Percentiles rank a stretch among this genome's conserved stretches.
Evolutionary conservation across 768 basidiomycete species (phyloP).

Genomic region (Suillus luteus): DNA sequence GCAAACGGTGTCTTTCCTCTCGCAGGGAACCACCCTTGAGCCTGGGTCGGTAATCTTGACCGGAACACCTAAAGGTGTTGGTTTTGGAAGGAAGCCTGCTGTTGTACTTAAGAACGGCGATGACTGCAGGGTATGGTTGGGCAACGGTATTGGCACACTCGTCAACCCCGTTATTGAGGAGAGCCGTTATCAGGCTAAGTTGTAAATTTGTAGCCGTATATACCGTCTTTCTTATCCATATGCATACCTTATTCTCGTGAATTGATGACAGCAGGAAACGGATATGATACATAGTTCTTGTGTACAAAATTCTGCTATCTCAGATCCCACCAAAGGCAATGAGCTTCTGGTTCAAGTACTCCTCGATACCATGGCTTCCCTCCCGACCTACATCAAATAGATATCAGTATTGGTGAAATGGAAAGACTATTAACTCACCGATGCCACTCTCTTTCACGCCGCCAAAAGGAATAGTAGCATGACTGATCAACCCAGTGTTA

Average conservation of each 20-base stretch:
- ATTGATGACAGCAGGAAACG: not conserved
- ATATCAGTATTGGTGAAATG: slow-evolving; percentile 8
- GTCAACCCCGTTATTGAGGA: slow-evolving; percentile 81
- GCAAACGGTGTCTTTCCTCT: slow-evolving; percentile 77
- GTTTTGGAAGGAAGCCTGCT: slow-evolving; percentile 72
- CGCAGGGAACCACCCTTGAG: slow-evolving; percentile 81
- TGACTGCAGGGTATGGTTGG: slow-evolving; percentile 65
- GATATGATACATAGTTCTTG: slow-evolving; percentile 9
- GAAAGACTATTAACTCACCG: slow-evolving; percentile 38
- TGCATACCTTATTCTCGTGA: not conserved
- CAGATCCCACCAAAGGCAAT: slow-evolving; percentile 78
- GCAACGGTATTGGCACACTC: slow-evolving; percentile 75
- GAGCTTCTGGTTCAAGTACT: slow-evolving; percentile 82
- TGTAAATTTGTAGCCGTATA: slow-evolving; percentile 33
- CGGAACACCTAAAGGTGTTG: slow-evolving; percentile 81
- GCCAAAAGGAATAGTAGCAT: slow-evolving; percentile 84
- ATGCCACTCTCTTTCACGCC: slow-evolving; percentile 90
- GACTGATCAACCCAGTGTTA: slow-evolving; percentile 80
- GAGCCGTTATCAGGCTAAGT: slow-evolving; percentile 39
- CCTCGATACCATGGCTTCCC: slow-evolving; percentile 87
- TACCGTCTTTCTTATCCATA: not conserved
- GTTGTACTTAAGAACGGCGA: slow-evolving; percentile 76
- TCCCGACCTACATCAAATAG: slow-evolving; percentile 58
- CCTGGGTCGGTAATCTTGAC: slow-evolving; percentile 85
- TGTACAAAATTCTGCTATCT: slow-evolving; percentile 11